phyloP scores from a whole-genome alignment of 306 rosid species.

The Astragalus glycyphyllos region DNA sequence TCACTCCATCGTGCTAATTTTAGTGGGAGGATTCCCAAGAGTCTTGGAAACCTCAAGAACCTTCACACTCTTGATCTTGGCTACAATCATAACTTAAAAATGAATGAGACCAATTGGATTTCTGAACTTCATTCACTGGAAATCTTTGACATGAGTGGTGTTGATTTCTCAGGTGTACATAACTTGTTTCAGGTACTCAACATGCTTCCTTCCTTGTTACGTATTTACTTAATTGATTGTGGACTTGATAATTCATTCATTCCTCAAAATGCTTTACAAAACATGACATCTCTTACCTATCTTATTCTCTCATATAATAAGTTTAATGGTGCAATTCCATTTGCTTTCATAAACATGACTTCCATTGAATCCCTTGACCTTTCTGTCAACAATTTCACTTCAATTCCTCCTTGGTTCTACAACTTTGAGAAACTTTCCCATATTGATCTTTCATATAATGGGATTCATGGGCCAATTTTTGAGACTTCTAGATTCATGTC shows the following conservation, averaged over 20 bases:
- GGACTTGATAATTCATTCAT: background rate
- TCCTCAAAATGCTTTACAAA: constrained; percentile 6
- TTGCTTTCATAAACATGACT: constrained; percentile 24
- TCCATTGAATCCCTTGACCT: constrained; percentile 23
- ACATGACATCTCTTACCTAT: constrained; percentile 35
- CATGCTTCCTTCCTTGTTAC: constrained; percentile 32
- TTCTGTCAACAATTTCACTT: background rate
- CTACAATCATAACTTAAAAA: background rate
- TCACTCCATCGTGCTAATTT: background rate
- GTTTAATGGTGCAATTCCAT: background rate
- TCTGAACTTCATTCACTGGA: constrained; percentile 29
- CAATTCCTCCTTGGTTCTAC: constrained; percentile 23
- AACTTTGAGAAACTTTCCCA: background rate
- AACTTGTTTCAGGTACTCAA: constrained; percentile 33
- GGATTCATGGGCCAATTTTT: background rate
- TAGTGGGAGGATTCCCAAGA: constrained; percentile 10
- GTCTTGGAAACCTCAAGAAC: constrained; percentile 32
- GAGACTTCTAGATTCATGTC: too few species aligned
- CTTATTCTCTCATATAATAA: background rate
- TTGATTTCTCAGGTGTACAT: background rate
- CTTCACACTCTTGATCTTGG: constrained; percentile 2
- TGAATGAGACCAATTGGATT: constrained; percentile 19
- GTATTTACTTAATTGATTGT: background rate
- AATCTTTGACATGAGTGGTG: constrained; percentile 12
- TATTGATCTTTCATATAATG: background rate